Conservation (phyloP, 2,329 filamentous ascomycete genomes). For the Nemania sp. region DNA sequence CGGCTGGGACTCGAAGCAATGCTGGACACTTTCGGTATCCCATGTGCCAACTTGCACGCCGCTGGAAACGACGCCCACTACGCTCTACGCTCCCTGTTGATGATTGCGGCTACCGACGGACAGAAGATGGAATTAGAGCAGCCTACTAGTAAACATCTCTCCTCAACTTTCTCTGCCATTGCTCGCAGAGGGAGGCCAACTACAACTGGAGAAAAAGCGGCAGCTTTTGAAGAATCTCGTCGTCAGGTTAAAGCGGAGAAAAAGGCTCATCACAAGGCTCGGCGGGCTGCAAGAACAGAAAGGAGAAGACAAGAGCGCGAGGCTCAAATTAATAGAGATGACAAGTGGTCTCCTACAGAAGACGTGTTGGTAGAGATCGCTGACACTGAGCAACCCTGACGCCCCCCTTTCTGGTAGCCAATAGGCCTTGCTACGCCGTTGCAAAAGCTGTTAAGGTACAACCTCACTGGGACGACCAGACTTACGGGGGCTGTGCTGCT, state of each 20-base stretch:
- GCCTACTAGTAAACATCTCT: constrained; percentile 7
- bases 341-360: constrained; percentile 3
- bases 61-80: constrained; percentile 21
- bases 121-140: neutral
- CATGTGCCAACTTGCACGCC: constrained; percentile 18
- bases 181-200: constrained; percentile 11
- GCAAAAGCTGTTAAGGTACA: no score
- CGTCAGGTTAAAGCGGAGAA: constrained; percentile 13
- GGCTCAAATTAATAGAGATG: constrained; percentile 9
- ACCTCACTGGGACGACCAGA: no score
- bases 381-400: no score
- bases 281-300: constrained; percentile 16
- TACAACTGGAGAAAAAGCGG: constrained; percentile 13
- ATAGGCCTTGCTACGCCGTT: no score
- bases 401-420: no score
- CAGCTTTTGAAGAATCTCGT: constrained; percentile 11
- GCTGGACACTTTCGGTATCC: constrained; percentile 22
- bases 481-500: neutral
- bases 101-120: constrained; percentile 17
- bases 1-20: constrained; percentile 17
- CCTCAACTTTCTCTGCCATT: constrained; percentile 16
- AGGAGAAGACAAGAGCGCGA: constrained; percentile 15
- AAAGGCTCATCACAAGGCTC: constrained; percentile 11
- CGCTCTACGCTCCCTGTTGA: constrained; percentile 17
- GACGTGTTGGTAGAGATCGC: neutral